Evolutionary conservation across 768 basidiomycete species (phyloP), one percentile per base, ranked within the genome.

Genomic region (Podaxis pistillaris): DNA sequence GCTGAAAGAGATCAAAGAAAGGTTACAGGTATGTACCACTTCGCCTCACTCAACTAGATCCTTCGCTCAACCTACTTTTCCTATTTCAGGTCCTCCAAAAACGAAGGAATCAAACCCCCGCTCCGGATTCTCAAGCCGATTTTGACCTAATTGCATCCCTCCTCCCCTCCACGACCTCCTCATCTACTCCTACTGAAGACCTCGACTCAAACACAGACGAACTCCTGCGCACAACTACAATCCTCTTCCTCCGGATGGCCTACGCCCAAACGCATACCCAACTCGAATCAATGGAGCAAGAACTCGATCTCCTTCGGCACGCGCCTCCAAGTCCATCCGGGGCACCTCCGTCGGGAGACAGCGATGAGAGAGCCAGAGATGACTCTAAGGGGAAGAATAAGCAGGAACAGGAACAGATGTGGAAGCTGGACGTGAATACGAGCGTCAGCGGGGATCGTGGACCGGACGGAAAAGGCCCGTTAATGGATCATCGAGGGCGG

Each of bases 401-500:
- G 37, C 41, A 56, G 15, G 49, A 52, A 17, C 53, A 84, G 24
- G 81, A 84, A 47, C 76, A 83, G 54, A 84, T 83, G 68, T 95
- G 93, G 93, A 87, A 81, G 68, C 74, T 95, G 51, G 94, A 96
- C 33, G 33, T 33, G 33, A 33, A 33, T 69, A 73, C 78, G 12
- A 77, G 83, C 28, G 47, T 40, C 17, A 73, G 70, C n/a, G 69
- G 74, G 22, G 70, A 71, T 4, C 75, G 79, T 50, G 81, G 81
- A 17, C 71, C 71, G n/a, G 78, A 80, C 65, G 79, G 78, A 1
- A 83, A 80, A 63, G 88, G 88, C 0, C 82, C 90, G 5, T 72
- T 98, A 28, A 70, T 97, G 60, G 91, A 95, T 70, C 73, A 85
- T 3, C 78, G 77, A 54, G 94, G 95, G 44, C 93, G 86, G 80